Base-by-base conservation (phyloP, 495 filamentous ascomycete species). In the Corynascus novoguineensis region DNA sequence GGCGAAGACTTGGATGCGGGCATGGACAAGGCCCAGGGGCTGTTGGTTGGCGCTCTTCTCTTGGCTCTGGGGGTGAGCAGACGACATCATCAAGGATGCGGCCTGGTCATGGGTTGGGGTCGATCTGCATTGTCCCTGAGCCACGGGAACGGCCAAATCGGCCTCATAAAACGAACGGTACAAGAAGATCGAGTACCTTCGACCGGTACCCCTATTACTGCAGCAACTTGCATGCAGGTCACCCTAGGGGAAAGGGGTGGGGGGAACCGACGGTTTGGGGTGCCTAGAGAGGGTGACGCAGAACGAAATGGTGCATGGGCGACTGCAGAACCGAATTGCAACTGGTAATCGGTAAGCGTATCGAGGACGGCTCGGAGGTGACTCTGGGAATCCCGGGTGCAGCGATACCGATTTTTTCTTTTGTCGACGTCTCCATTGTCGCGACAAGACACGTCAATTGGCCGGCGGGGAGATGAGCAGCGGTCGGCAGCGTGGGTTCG, bases 161-260 rank as follows among this genome's bases (percentile, higher is more conserved):
- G 38, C 27, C 32, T 14, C 1, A n/a, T 5, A 15, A 14, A 21
- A 42, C n/a, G 8, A 24, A 34, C 6, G n/a, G 21, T 21, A 19
- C n/a, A n/a, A 4, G 12, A 21, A 37, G 41, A 15, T 28, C 28
- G 9, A 35, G 31, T 35, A 37, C 47, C 52, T 37, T 37, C 17
- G 41, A 35, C 21, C 14, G 12, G 34, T 41, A 35, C 45, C 53
- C 44, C 44, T 41, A 49, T 56, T 49, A 22, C 25, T 42, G 53
- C 53, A 48, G 44, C 42, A 49, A 29, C 24, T n/a, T 56, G 53
- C 53, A 49, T 40, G 32, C 34, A 40, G 25, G 4, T 22, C n/a
- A 19, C n/a, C 25, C 25, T 1, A 14, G 34, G 21, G 17, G 15
- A 41, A 41, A 41, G 37, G 37, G 37, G 35, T 12, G 35, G 41